Evolutionary conservation across 345 rosid genomes (phyloP), one percentile per base, ranked within the genome.

Genomic region (Populus ilicifolia): DNA sequence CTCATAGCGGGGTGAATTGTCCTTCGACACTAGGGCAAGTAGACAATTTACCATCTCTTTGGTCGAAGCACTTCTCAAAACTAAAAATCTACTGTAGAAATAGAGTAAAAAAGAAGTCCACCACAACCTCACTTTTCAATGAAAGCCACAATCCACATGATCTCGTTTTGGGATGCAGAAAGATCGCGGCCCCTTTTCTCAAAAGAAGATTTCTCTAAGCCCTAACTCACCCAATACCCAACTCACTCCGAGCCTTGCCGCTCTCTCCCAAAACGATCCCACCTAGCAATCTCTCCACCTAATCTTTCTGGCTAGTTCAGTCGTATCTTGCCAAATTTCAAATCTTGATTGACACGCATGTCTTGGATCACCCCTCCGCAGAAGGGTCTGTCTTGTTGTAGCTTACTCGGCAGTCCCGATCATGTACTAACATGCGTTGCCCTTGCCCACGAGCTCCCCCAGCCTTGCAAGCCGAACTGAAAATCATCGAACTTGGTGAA

Each of bases 341-440:
- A 13, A n/a, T 23, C 36, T 2, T 75, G 68, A 82, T 80, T 78
- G 84, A 78, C 25, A 68, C 80, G 73, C 75, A 74, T 82, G 73
- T n/a, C 39, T 76, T 6, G 56, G 67, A 62, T 67, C 80, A 63
- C 18, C 46, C 80, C 66, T 62, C 36, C 9, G 69, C 81, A 62
- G 52, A 39, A 69, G 80, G 79, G 69, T 78, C 64, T 79, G 69
- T 78, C 64, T 79, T 75, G 84, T 73, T 75, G 61, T 76, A 41
- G 85, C 85, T 83, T 69, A 52, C 71, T 80, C 77, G 89, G 81
- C 83, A 68, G 25, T 81, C 78, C 89, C 88, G 87, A 87, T 88
- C 86, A 86, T 78, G 80, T 76, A 65, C 36, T 61, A 84, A 66
- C 89, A 84, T 87, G 89, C 82, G 85, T 43, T 80, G 80, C 54